phyloP scores from a whole-genome alignment of 352 stramenopile genomes.

The Globisporangium apiculatum region DNA sequence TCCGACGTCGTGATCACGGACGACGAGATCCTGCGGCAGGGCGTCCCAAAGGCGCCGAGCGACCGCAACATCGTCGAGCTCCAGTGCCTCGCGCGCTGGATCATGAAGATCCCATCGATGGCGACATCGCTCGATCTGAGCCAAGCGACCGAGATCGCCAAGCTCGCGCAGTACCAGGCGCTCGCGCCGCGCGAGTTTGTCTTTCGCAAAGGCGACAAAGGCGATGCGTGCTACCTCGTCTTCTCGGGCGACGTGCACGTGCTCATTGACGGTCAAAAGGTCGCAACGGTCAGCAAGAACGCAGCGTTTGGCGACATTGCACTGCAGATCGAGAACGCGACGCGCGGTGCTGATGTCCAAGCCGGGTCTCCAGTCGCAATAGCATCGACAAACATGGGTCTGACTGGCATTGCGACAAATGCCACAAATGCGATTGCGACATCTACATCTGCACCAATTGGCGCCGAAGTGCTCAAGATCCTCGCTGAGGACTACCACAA shows the following conservation, averaged over 20 bases:
- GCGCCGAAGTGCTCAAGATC: conserved; percentile 59
- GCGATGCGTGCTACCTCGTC: conserved; percentile 60
- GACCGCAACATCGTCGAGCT: conserved; percentile 70
- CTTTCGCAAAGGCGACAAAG: conserved; percentile 57
- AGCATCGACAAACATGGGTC: conserved; percentile 3
- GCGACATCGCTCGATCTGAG: conserved; percentile 53
- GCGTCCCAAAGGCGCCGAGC: conserved; percentile 49
- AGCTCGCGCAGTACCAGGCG: conserved; percentile 43
- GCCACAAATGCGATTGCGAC: conserved; percentile 2
- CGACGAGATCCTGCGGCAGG: conserved; percentile 57
- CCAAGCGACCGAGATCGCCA: conserved; percentile 66
- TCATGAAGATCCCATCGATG: conserved; percentile 73
- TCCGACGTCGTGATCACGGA: conserved; percentile 52
- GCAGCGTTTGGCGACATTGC: conserved; percentile 63
- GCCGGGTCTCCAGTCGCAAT: conserved; percentile 12
- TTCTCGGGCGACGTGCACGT: conserved; percentile 57
- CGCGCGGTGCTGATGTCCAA: conserved; percentile 55
- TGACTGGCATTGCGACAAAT: conserved; percentile 1
- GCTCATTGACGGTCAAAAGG: conserved; percentile 54
- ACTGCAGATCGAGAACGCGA: conserved; percentile 66
- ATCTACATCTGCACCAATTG: conserved; percentile 8
- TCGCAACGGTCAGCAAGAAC: conserved; percentile 48
- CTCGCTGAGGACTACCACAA: conserved; percentile 68
- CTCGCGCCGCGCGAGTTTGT: conserved; percentile 46
- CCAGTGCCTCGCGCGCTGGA: conserved; percentile 65